These are phyloP conservation scores for Neocatenulostroma microsporum DNA, from an alignment of 2,329 filamentous ascomycete genomes.

Conservation along the genomic window DNA sequence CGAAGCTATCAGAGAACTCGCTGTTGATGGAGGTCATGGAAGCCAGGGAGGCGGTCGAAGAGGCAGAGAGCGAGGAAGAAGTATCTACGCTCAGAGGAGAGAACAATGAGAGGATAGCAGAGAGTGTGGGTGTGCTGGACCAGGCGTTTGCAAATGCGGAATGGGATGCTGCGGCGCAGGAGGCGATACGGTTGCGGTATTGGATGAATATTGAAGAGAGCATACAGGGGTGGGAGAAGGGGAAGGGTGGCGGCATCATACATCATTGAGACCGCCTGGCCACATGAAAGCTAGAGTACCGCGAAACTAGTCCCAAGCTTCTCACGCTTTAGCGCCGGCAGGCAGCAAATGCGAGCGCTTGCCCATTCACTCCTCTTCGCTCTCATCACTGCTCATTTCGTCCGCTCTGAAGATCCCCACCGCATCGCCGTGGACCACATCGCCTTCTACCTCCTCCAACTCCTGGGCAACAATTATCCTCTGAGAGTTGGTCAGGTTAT, in stretches of 20 bases:
- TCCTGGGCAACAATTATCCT: no score
- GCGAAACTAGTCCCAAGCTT: no score
- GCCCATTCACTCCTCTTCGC: no score
- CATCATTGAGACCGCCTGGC: no score
- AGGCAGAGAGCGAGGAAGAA: conserved; percentile 53
- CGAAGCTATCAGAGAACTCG: conserved; percentile 60
- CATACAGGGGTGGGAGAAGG: conserved; percentile 75
- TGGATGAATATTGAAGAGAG: conserved; percentile 83
- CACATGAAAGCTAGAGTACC: no score
- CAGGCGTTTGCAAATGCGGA: conserved; percentile 59
- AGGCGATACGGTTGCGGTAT: conserved; percentile 74
- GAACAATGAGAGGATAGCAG: conserved; percentile 61
- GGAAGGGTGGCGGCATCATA: conserved; percentile 42
- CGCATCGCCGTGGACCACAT: no score
- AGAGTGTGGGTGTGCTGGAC: conserved; percentile 57
- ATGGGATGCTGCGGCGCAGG: conserved; percentile 56
- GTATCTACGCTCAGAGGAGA: conserved; percentile 50
- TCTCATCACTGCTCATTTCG: no score
- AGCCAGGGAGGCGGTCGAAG: conserved; percentile 55
- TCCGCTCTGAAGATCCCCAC: no score
- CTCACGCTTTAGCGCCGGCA: no score
- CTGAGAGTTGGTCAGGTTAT: no score
- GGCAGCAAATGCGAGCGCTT: no score
- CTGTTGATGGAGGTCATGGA: conserved; percentile 75
- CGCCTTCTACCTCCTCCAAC: no score